Conservation (phyloP, 345 rosid species). For the Ailanthus altissimus region DNA sequence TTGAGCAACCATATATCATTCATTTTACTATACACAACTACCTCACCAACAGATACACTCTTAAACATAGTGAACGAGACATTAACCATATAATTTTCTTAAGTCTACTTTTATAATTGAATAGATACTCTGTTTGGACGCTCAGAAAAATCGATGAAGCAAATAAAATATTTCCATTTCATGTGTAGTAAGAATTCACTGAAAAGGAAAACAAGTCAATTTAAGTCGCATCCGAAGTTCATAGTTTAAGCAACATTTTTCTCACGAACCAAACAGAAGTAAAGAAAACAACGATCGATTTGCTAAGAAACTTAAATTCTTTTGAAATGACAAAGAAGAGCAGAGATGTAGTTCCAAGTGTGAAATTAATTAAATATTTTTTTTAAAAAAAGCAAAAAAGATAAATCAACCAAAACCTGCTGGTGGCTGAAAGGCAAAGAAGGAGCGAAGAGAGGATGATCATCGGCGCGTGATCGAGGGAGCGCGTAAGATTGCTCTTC, state of each 20-base stretch:
- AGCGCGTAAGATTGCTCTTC: constrained; percentile 49
- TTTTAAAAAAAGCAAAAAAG: neutral
- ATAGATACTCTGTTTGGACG: neutral
- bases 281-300: neutral
- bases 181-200: neutral
- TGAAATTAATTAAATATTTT: neutral
- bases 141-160: neutral
- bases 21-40: neutral
- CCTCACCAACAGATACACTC: neutral
- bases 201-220: neutral
- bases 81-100: neutral
- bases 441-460: constrained; percentile 60
- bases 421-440: constrained; percentile 31
- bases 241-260: constrained; percentile 6
- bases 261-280: constrained; percentile 2
- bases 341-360: neutral
- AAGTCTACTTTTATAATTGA: neutral
- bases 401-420: constrained; percentile 35
- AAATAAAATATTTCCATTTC: neutral
- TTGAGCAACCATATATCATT: neutral
- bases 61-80: neutral
- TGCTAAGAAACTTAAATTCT: neutral
- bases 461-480: constrained; percentile 46
- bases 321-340: neutral
- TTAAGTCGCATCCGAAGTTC: neutral